Evolutionary conservation across 2,329 filamentous ascomycete genomes (phyloP).

Genomic region (Colletotrichum eremochloae): DNA sequence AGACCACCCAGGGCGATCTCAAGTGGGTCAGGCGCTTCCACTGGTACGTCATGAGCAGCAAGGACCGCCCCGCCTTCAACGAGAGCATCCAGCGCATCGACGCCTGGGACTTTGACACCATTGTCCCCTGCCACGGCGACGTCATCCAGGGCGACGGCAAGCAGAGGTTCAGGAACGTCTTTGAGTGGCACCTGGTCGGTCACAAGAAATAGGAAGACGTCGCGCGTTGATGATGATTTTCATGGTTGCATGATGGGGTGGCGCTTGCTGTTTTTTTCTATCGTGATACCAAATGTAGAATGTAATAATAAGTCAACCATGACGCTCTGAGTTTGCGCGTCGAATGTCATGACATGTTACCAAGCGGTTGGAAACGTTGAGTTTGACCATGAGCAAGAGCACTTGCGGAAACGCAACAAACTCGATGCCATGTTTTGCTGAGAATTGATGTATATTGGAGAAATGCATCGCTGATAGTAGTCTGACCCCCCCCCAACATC

Average conservation of each 20-base stretch:
- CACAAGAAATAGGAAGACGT: conserved; percentile 39
- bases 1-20: conserved; percentile 73
- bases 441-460: background rate
- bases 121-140: conserved; percentile 96
- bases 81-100: conserved; percentile 77
- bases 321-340: background rate
- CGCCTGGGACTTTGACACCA: conserved; percentile 84
- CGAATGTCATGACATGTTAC: background rate
- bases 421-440: background rate
- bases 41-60: conserved; percentile 78
- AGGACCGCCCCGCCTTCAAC: conserved; percentile 77
- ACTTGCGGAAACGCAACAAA: background rate
- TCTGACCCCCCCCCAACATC: background rate
- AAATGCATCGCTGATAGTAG: background rate
- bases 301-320: background rate
- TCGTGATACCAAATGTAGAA: conserved; percentile 36
- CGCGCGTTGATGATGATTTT: background rate
- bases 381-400: background rate
- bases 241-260: conserved; percentile 19
- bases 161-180: conserved; percentile 80
- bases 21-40: conserved; percentile 83
- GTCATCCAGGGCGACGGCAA: conserved; percentile 82
- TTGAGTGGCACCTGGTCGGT: conserved; percentile 82
- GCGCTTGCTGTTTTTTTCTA: conserved; percentile 10
- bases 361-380: no score